A percentile compares a stretch with the other conserved stretches of the same genome.
Evolutionary conservation across 345 rosid genomes (phyloP).

Genomic region (Mangifera indica): DNA sequence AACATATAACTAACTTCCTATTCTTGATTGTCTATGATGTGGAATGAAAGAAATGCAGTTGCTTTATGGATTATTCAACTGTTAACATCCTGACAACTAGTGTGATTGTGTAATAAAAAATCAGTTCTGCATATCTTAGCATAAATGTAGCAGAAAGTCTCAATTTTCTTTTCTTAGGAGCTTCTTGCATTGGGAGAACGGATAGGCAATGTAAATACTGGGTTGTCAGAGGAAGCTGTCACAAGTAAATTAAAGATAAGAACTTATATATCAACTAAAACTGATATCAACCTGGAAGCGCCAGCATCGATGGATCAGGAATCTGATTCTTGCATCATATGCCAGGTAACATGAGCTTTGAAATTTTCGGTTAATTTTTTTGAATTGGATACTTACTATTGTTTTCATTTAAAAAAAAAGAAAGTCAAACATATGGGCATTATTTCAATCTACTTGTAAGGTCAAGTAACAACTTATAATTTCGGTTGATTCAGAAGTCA

Average conservation of each 20-base stretch:
- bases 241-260: constrained; percentile 45
- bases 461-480: too few species aligned
- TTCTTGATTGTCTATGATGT: not conserved
- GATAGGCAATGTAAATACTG: constrained; percentile 77
- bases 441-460: too few species aligned
- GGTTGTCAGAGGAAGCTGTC: constrained; percentile 67
- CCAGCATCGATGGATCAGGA: constrained; percentile 52
- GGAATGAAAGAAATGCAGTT: not conserved
- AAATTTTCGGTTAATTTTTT: not conserved
- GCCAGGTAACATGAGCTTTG: constrained; percentile 56
- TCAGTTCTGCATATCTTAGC: not conserved
- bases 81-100: not conserved
- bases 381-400: not conserved
- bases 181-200: constrained; percentile 82
- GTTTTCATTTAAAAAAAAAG: too few species aligned
- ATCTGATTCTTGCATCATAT: constrained; percentile 72
- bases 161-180: constrained; percentile 45
- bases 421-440: too few species aligned
- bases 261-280: constrained; percentile 32
- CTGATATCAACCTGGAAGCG: constrained; percentile 59
- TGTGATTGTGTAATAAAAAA: not conserved
- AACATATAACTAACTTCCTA: not conserved
- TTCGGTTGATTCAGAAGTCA: too few species aligned
- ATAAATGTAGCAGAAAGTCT: not conserved
- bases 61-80: not conserved